These are phyloP conservation scores for Tricholomella constricta DNA, from an alignment of 768 basidiomycete species.

Conservation along the genomic window DNA sequence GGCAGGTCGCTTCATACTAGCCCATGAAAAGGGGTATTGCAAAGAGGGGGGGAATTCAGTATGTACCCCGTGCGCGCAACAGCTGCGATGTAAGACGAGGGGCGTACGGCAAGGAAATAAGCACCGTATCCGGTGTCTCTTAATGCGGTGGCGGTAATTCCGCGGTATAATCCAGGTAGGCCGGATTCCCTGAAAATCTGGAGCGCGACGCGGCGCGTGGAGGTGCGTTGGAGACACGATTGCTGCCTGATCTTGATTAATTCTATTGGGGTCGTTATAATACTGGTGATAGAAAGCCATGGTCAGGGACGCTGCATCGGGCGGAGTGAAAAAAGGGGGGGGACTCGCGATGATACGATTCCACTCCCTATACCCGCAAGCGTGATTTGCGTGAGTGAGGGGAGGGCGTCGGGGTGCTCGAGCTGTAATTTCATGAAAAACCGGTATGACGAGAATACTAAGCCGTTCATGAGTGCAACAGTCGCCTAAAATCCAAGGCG, in stretches of 20 bases:
- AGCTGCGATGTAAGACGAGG: too few species aligned
- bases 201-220: constrained; percentile 53
- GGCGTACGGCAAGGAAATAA: constrained; percentile 78
- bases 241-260: constrained; percentile 88
- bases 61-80: background rate
- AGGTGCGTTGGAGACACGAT: constrained; percentile 47
- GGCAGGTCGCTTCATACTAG: constrained; percentile 67
- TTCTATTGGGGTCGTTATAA: constrained; percentile 83
- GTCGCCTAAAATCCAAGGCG: constrained; percentile 52
- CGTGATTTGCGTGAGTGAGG: constrained; percentile 70
- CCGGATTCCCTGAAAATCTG: constrained; percentile 59
- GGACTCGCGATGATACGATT: constrained; percentile 71
- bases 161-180: constrained; percentile 73
- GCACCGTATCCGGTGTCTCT: constrained; percentile 84
- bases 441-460: constrained; percentile 85
- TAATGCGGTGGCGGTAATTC: constrained; percentile 69
- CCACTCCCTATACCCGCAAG: constrained; percentile 84
- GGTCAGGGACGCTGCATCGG: background rate
- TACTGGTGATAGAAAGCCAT: constrained; percentile 34
- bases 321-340: constrained; percentile 4
- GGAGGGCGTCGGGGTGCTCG: constrained; percentile 43
- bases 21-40: background rate
- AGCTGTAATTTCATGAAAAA: constrained; percentile 74
- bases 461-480: constrained; percentile 78
- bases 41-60: background rate